These are phyloP conservation scores for Nemania abortiva DNA, from an alignment of 2,329 filamentous ascomycete genomes.

Conservation along the genomic window DNA sequence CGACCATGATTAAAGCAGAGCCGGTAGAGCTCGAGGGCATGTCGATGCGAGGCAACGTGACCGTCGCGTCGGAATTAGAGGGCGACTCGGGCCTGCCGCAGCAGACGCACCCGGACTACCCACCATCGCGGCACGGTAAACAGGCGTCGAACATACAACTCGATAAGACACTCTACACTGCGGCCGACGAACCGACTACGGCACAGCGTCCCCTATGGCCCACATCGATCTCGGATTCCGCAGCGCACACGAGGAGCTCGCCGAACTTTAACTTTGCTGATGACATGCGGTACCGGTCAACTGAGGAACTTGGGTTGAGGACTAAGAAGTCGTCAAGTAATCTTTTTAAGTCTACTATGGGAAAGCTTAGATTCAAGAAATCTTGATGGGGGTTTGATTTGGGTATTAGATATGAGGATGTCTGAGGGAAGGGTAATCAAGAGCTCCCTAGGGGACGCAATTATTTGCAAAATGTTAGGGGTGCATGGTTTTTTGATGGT, in stretches of 20 bases:
- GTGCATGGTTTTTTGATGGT: no score
- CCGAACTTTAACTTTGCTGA: not conserved
- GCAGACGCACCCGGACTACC: conserved; percentile 31
- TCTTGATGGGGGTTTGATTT: not conserved
- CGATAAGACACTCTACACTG: conserved; percentile 15
- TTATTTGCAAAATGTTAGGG: no score
- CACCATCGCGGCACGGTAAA: conserved; percentile 7
- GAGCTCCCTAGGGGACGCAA: no score
- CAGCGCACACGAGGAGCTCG: no score
- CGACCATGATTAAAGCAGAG: not conserved
- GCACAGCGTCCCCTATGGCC: conserved; percentile 2
- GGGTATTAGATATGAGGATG: not conserved
- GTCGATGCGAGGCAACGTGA: not conserved
- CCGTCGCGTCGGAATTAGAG: conserved; percentile 15
- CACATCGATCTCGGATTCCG: not conserved
- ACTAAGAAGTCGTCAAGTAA: conserved; percentile 19
- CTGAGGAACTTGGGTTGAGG: not conserved
- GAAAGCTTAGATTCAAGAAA: conserved; percentile 26
- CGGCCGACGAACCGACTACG: not conserved
- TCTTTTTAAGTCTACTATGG: conserved; percentile 18
- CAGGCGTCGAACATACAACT: conserved; percentile 14
- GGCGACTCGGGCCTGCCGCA: conserved; percentile 25
- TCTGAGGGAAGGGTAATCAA: not conserved
- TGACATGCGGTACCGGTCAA: not conserved
- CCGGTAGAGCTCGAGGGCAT: conserved; percentile 26